Conservation (phyloP, 441 rosid genomes). For the Populus hybrid region DNA sequence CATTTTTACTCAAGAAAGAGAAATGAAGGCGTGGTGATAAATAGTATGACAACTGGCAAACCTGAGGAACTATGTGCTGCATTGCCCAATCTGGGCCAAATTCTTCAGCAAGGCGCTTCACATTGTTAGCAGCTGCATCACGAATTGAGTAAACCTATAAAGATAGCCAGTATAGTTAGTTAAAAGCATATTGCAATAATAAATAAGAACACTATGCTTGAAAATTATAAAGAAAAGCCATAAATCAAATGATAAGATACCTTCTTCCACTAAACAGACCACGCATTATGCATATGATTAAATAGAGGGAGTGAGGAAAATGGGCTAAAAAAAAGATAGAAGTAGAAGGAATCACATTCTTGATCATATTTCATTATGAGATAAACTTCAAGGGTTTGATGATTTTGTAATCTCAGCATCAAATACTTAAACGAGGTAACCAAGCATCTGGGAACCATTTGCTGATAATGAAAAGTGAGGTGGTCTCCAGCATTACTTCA, state of each 20-base stretch:
- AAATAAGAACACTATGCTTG: background rate
- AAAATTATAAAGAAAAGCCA: background rate
- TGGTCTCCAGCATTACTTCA: background rate
- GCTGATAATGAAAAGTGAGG: background rate
- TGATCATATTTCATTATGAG: background rate
- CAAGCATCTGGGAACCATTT: background rate
- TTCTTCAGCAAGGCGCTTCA: slow-evolving; percentile 97
- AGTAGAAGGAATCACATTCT: background rate
- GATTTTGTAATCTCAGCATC: background rate
- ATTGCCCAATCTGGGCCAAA: slow-evolving; percentile 99
- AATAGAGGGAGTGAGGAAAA: background rate
- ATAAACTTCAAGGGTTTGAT: background rate
- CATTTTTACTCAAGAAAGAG: too few species aligned
- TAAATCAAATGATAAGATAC: background rate
- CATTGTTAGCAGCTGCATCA: slow-evolving; percentile 96
- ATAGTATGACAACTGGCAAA: slow-evolving; percentile 14
- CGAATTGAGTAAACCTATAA: slow-evolving; percentile 88
- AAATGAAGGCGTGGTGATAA: background rate
- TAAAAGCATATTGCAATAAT: background rate
- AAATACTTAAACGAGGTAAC: background rate
- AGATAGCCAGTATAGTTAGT: slow-evolving; percentile 13
- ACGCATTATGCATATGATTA: background rate
- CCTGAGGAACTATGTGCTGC: slow-evolving; percentile 98
- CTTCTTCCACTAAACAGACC: background rate
- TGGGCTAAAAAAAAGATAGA: background rate